Evolutionary conservation across 2,329 filamentous ascomycete species (phyloP).

Genomic region (Chrysosporium queenslandicum): DNA sequence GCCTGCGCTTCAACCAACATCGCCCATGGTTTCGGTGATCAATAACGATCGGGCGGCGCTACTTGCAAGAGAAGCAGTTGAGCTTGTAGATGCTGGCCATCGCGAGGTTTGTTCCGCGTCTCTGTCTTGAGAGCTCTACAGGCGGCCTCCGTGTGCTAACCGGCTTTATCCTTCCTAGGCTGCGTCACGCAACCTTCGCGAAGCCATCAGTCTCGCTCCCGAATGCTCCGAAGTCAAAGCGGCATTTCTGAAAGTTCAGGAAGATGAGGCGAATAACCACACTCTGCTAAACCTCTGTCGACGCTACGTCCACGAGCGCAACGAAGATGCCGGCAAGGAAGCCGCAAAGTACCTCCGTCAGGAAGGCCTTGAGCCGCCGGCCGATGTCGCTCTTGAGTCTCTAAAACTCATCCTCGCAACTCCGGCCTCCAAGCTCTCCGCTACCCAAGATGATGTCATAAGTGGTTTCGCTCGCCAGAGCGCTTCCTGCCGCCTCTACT

Average conservation of each 20-base stretch:
- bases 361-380: slow-evolving; percentile 36
- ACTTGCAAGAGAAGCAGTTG: slow-evolving; percentile 40
- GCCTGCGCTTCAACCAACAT: background rate
- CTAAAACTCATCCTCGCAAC: slow-evolving; percentile 35
- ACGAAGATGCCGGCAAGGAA: slow-evolving; percentile 38
- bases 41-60: slow-evolving; percentile 39
- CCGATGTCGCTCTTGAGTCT: slow-evolving; percentile 35
- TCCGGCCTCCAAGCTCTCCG: slow-evolving; percentile 29
- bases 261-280: slow-evolving; percentile 35
- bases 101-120: slow-evolving; percentile 32
- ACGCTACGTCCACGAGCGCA: slow-evolving; percentile 33
- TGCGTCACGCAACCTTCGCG: slow-evolving; percentile 40
- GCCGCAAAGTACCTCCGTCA: slow-evolving; percentile 35
- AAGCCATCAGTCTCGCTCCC: slow-evolving; percentile 40
- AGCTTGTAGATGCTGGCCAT: slow-evolving; percentile 38
- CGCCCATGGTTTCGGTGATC: slow-evolving; percentile 35
- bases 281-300: slow-evolving; percentile 38
- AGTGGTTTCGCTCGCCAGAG: slow-evolving; percentile 38
- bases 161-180: slow-evolving; percentile 25
- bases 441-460: slow-evolving; percentile 39
- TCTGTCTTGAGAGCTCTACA: background rate
- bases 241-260: slow-evolving; percentile 37
- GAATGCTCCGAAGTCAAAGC: slow-evolving; percentile 38
- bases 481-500: slow-evolving; percentile 34
- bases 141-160: slow-evolving; percentile 7